Percentiles rank a stretch among this genome's conserved stretches.
Conservation (phyloP, 495 filamentous ascomycete species). For the Hypoxylon cercidicola region DNA sequence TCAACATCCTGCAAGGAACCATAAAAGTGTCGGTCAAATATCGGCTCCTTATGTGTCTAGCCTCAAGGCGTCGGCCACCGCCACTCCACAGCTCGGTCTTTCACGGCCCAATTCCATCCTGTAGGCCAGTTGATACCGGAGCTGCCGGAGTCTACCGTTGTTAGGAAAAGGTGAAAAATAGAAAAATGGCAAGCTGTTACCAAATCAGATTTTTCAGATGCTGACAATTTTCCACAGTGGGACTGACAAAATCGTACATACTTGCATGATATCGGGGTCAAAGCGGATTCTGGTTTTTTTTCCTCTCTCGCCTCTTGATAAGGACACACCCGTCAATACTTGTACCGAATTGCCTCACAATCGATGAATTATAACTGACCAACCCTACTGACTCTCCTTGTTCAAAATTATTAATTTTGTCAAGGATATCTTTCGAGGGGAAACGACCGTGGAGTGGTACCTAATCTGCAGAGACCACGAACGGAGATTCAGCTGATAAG, state of each 20-base stretch:
- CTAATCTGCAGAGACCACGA: conserved; percentile 12
- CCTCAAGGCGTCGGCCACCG: conserved; percentile 33
- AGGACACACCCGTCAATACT: conserved; percentile 12
- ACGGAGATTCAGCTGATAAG: conserved; percentile 17
- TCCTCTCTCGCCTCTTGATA: conserved; percentile 31
- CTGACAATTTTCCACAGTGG: conserved; percentile 26
- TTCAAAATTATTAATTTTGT: conserved; percentile 3
- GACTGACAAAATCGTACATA: conserved; percentile 22
- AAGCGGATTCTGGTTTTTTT: conserved; percentile 18
- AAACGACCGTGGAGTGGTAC: conserved; percentile 18
- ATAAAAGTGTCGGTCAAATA: conserved; percentile 40
- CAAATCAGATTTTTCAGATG: conserved; percentile 33
- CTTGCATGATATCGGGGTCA: conserved; percentile 16
- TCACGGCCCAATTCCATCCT: conserved; percentile 38
- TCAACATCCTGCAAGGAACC: conserved; percentile 33
- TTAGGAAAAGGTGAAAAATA: conserved; percentile 12
- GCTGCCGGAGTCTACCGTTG: conserved; percentile 21
- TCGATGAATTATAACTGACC: conserved; percentile 6
- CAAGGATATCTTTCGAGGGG: conserved; percentile 16
- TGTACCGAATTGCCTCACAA: conserved; percentile 7
- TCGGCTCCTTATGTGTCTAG: conserved; percentile 37
- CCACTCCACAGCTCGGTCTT: conserved; percentile 43
- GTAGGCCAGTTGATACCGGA: conserved; percentile 28
- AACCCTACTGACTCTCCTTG: background rate
- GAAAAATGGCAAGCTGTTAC: conserved; percentile 11